These are phyloP conservation scores for Ganoderma multipileum DNA, from an alignment of 1,284 basidiomycete genomes.

Conservation along the genomic window DNA sequence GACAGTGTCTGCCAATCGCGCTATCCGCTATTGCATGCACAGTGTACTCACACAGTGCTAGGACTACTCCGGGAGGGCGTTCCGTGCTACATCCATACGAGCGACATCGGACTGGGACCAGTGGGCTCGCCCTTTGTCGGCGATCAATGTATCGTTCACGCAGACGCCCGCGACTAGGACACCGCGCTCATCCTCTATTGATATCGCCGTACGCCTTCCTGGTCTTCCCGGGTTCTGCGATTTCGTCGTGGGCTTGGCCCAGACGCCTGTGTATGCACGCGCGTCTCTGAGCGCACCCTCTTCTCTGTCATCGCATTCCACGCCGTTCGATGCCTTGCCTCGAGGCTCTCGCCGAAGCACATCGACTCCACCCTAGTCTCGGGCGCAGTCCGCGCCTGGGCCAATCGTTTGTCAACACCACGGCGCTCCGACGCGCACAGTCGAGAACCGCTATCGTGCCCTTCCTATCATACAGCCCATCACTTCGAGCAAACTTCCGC, in stretches of 20 bases:
- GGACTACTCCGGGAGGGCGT: no score
- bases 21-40: neutral
- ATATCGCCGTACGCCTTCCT: slow-evolving; percentile 1
- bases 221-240: neutral
- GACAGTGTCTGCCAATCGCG: neutral
- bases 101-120: neutral
- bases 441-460: neutral
- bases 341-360: slow-evolving; percentile 1
- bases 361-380: neutral
- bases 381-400: neutral
- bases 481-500: neutral
- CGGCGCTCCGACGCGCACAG: neutral
- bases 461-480: neutral
- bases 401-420: neutral
- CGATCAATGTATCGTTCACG: neutral
- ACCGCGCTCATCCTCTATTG: neutral
- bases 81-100: neutral
- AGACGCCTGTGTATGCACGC: neutral
- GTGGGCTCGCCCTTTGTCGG: neutral
- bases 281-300: neutral
- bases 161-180: neutral
- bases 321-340: neutral
- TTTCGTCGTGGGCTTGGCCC: neutral
- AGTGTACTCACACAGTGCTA: neutral
- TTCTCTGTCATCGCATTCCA: neutral